Evolutionary conservation across 495 filamentous ascomycete genomes (phyloP).

Genomic region (Aspergillus indologenus): DNA sequence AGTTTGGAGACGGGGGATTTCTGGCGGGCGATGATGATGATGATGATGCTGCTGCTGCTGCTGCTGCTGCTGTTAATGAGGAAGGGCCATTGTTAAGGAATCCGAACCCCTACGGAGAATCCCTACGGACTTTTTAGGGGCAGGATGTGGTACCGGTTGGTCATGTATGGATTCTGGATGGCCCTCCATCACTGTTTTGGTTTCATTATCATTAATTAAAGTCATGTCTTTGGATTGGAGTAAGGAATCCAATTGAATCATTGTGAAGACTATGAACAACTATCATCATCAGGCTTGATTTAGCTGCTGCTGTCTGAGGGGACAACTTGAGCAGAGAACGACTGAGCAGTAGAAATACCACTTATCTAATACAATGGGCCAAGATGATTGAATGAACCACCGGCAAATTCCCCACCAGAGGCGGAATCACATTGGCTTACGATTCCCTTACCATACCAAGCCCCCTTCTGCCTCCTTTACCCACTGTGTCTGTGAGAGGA

Average conservation of each 20-base stretch:
- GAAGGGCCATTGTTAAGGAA: background rate
- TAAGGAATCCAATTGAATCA: too few relatives aligned
- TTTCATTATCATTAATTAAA: too few relatives aligned
- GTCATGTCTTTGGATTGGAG: too few relatives aligned
- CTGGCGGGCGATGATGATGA: too few relatives aligned
- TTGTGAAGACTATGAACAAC: too few relatives aligned
- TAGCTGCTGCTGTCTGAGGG: too few relatives aligned
- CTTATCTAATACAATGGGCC: background rate
- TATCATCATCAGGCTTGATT: too few relatives aligned
- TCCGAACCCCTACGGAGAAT: background rate
- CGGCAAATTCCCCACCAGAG: background rate
- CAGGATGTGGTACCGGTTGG: background rate
- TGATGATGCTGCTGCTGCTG: too few relatives aligned
- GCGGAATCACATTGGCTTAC: background rate
- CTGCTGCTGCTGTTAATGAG: background rate
- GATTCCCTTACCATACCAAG: background rate
- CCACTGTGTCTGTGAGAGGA: background rate
- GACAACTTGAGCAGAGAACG: too few relatives aligned
- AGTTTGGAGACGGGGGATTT: too few relatives aligned
- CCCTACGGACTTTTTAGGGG: background rate
- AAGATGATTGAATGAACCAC: background rate
- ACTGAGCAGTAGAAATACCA: background rate
- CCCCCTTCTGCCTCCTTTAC: background rate
- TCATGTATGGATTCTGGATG: too few relatives aligned
- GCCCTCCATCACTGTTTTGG: too few relatives aligned